Conservation (phyloP, 192 early-diverging fungal species). For the Funneliformis geosporum region DNA sequence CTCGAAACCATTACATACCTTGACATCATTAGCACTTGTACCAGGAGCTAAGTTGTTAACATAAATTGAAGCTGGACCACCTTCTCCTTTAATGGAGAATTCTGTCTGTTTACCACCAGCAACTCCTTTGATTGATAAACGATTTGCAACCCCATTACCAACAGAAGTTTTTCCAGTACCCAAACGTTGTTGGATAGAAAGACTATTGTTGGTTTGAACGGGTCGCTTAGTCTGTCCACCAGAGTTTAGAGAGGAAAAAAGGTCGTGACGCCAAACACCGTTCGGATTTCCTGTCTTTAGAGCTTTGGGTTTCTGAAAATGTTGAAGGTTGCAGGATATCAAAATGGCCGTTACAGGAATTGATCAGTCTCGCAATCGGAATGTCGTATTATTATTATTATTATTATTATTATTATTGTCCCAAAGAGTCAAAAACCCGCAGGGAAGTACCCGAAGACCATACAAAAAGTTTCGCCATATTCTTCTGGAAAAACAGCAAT, state of each 20-base stretch:
- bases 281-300: constrained; percentile 24
- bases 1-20: constrained; percentile 26
- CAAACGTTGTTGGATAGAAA: constrained; percentile 24
- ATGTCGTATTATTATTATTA: neutral
- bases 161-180: constrained; percentile 6
- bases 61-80: constrained; percentile 41
- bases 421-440: neutral
- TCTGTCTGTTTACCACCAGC: constrained; percentile 28
- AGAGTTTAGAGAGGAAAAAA: constrained; percentile 24
- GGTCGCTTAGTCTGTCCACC: constrained; percentile 19
- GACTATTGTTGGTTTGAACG: neutral
- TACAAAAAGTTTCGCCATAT: constrained; percentile 23
- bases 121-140: constrained; percentile 32
- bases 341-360: constrained; percentile 9
- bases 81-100: constrained; percentile 44
- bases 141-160: constrained; percentile 4
- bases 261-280: constrained; percentile 31
- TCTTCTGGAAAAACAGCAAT: constrained; percentile 15
- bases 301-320: constrained; percentile 25
- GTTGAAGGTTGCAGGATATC: neutral
- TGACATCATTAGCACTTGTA: constrained; percentile 47
- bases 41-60: constrained; percentile 44
- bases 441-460: constrained; percentile 6
- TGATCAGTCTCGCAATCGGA: constrained; percentile 12
- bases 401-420: no score